These are phyloP conservation scores for Ochetophila trinervis DNA, from an alignment of 306 rosid species.

Conservation along the genomic window DNA sequence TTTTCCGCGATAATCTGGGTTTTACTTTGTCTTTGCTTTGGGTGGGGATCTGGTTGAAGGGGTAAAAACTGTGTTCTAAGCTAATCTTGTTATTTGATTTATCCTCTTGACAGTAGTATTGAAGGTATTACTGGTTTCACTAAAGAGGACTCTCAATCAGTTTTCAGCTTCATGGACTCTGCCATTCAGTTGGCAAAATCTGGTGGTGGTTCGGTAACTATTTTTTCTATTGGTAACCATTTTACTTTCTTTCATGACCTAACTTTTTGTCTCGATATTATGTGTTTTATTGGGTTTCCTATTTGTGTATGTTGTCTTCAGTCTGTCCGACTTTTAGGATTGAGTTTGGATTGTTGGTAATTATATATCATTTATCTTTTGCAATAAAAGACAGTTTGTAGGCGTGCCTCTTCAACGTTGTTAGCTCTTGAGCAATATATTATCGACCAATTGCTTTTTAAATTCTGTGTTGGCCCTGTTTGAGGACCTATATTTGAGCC, in stretches of 20 bases:
- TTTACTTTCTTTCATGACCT: slow-evolving; percentile 6
- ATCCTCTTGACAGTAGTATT: slow-evolving; percentile 51
- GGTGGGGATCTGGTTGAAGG: not conserved
- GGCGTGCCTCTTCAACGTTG: not conserved
- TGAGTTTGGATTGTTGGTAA: too few species aligned
- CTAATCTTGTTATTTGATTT: slow-evolving; percentile 15
- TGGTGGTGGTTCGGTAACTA: slow-evolving; percentile 46
- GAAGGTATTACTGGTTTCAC: slow-evolving; percentile 87
- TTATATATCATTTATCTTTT: too few species aligned
- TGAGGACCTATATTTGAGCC: not conserved
- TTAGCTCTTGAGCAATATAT: not conserved
- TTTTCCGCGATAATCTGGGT: too few species aligned
- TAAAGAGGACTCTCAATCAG: slow-evolving; percentile 49
- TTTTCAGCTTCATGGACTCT: slow-evolving; percentile 60
- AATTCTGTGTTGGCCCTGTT: too few species aligned
- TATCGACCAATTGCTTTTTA: not conserved
- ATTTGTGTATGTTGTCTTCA: not conserved
- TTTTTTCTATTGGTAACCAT: slow-evolving; percentile 11
- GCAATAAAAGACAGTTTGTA: too few species aligned
- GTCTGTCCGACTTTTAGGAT: too few species aligned
- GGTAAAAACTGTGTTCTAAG: not conserved
- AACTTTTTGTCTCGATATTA: not conserved
- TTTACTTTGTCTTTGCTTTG: too few species aligned
- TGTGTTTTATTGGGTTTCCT: not conserved
- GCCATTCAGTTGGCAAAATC: slow-evolving; percentile 69